A percentile compares a stretch with the other conserved stretches of the same genome.
Evolutionary conservation across 1,284 basidiomycete genomes (phyloP).

Genomic region (Melampsora abietis-canadensis): DNA sequence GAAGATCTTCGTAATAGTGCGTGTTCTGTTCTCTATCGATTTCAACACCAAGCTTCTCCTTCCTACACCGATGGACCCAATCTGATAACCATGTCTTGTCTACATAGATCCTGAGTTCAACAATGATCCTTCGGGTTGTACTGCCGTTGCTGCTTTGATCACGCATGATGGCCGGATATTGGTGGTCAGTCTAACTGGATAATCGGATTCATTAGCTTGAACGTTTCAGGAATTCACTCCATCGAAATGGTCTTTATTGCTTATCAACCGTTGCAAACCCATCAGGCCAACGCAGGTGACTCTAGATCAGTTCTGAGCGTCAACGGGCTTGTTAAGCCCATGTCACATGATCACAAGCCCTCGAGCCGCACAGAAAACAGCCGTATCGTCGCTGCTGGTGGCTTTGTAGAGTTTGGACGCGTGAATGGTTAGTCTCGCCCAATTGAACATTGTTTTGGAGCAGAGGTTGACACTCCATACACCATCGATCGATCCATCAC

Average conservation of each 20-base stretch:
- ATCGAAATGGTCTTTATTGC: not conserved
- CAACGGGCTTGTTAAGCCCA: slow-evolving; percentile 76
- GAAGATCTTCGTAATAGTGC: slow-evolving; percentile 82
- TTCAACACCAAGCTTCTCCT: not conserved
- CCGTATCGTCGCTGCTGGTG: slow-evolving; percentile 88
- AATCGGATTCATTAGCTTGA: not conserved
- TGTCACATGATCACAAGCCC: slow-evolving; percentile 96
- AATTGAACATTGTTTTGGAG: not conserved
- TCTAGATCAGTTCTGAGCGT: slow-evolving; percentile 86
- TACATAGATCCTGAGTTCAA: slow-evolving; percentile 73
- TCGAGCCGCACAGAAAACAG: slow-evolving; percentile 76
- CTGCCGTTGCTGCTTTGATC: slow-evolving; percentile 82
- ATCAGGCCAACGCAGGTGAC: slow-evolving; percentile 93
- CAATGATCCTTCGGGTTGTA: slow-evolving; percentile 92
- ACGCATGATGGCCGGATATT: slow-evolving; percentile 71
- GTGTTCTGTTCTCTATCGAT: not conserved
- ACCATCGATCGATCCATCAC: slow-evolving; percentile 31
- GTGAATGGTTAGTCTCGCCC: slow-evolving; percentile 74
- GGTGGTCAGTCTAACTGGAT: slow-evolving; percentile 24
- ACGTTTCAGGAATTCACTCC: not conserved
- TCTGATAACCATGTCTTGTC: not conserved
- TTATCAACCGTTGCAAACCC: slow-evolving; percentile 5
- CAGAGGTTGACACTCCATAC: not conserved
- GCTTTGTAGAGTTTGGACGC: slow-evolving; percentile 93
- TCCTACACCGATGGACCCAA: not conserved